Base-by-base conservation (phyloP, 2,329 filamentous ascomycete species). In the Neopestalotiopsis clavispora region DNA sequence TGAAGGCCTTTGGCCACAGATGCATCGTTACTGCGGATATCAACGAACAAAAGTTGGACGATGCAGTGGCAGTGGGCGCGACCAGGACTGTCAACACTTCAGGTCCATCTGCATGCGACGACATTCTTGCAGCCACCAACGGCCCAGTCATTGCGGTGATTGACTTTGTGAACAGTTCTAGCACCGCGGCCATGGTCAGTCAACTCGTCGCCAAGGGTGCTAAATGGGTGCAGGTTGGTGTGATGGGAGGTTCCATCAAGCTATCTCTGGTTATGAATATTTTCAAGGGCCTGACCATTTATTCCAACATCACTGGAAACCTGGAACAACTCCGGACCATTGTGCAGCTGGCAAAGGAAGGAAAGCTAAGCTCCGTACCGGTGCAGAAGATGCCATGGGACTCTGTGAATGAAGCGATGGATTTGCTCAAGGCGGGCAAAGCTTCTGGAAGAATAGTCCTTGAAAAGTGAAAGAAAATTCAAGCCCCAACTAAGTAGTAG, bases 351-450 rank as follows among this genome's bases (percentile, higher is more conserved):
- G 56, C 56, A 23, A 58, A 58, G 13, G 56, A 58, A 28, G 56
- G 56, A n/a, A 28, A 58, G 20, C 28, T 58, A n/a, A 30, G n/a
- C 13, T 20, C 56, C 3, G 56, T 58, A 9, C n/a, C 56, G 3
- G n/a, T 58, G n/a, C 56, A 58, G n/a, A 58, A 58, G 56, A 58
- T 58, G 56, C 20, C n/a, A 2, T 58, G 56, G 56, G 28, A 58
- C 56, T 58, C 56, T 23, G 28, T 58, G 4, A 58, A 58, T 20
- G 56, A 58, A 30, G 56, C 56, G 23, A 58, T 58, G 56, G 56
- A 28, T 58, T 58, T 6, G 12, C 56, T 58, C 14, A 58, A 58
- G 56, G 56, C 56, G 4, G 56, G 56, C 9, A 58, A 58, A 58
- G 56, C 56, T 12, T 23, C 12, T 4, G 56, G 56, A 12, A 17